A percentile compares a stretch with the other conserved stretches of the same genome.
These are phyloP conservation scores for Coniochaeta ligniaria DNA, from an alignment of 2,329 filamentous ascomycete genomes.

Conservation along the genomic window DNA sequence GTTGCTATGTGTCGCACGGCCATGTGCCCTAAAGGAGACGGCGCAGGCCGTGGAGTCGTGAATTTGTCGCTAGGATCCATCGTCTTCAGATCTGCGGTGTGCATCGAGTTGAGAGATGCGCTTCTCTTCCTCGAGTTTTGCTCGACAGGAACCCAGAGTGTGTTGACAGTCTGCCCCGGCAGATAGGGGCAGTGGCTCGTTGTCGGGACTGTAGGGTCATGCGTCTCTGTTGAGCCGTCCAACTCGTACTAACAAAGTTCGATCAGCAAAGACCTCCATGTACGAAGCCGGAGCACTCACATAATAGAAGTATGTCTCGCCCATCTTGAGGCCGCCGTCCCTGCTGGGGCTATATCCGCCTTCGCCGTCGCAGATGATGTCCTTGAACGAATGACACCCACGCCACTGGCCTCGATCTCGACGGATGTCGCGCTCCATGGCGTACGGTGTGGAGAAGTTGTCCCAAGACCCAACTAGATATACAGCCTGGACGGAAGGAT, in stretches of 20 bases:
- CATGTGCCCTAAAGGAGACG: slow-evolving; percentile 35
- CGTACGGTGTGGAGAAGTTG: slow-evolving; percentile 75
- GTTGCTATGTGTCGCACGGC: slow-evolving; percentile 26
- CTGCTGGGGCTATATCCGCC: slow-evolving; percentile 47
- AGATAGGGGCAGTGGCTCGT: slow-evolving; percentile 79
- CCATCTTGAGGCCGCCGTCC: slow-evolving; percentile 82
- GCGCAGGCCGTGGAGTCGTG: slow-evolving; percentile 56
- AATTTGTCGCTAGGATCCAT: slow-evolving; percentile 76
- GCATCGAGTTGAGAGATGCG: slow-evolving; percentile 56
- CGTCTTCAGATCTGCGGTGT: slow-evolving; percentile 56
- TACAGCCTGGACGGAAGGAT: slow-evolving; percentile 59
- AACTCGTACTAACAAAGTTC: slow-evolving; percentile 63
- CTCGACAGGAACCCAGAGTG: slow-evolving; percentile 73
- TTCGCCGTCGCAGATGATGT: slow-evolving; percentile 77
- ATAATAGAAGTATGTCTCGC: slow-evolving; percentile 92
- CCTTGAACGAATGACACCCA: slow-evolving; percentile 78
- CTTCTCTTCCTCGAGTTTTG: slow-evolving; percentile 52
- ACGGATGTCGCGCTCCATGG: slow-evolving; percentile 72
- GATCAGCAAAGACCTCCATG: slow-evolving; percentile 16
- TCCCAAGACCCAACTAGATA: slow-evolving; percentile 91
- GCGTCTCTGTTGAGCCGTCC: slow-evolving; percentile 68
- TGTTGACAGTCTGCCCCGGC: slow-evolving; percentile 82
- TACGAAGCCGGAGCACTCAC: slow-evolving; percentile 42
- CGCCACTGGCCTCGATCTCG: slow-evolving; percentile 73
- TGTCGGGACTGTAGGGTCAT: slow-evolving; percentile 64